Evolutionary conservation across 1,139 yeast genomes (phyloP).

Genomic region (Hyphopichia burtonii): DNA sequence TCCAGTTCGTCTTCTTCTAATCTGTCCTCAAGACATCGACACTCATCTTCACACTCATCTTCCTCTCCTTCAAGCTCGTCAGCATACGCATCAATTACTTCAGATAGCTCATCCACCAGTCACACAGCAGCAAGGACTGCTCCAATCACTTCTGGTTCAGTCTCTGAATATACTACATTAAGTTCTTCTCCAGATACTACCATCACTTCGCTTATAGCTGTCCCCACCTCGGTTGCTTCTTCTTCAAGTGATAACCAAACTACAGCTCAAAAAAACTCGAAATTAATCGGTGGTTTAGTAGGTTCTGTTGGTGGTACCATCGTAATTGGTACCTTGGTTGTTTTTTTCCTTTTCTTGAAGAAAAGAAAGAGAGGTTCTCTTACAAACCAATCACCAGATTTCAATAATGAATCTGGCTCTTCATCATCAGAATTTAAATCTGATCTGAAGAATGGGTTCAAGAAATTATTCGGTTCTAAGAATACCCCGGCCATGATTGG

Average conservation of each 20-base stretch:
- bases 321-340: constrained; percentile 38
- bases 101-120: constrained; percentile 9
- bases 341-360: constrained; percentile 36
- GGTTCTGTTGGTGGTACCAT: constrained; percentile 50
- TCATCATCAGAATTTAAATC: constrained; percentile 10
- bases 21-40: not conserved
- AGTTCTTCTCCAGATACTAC: constrained; percentile 33
- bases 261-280: constrained; percentile 28
- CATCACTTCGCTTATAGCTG: constrained; percentile 40
- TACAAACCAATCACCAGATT: constrained; percentile 48
- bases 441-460: constrained; percentile 24
- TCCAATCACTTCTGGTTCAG: constrained; percentile 11
- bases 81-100: constrained; percentile 7
- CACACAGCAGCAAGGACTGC: constrained; percentile 8
- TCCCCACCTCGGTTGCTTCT: constrained; percentile 31
- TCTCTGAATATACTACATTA: constrained; percentile 24
- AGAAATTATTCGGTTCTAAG: constrained; percentile 31
- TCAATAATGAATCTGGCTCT: constrained; percentile 27
- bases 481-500: constrained; percentile 12
- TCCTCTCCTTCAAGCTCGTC: constrained; percentile 8
- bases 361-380: constrained; percentile 27
- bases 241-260: constrained; percentile 10
- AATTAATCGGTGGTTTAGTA: constrained; percentile 47
- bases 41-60: constrained; percentile 4
- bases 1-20: constrained; percentile 1